Base-by-base conservation (phyloP, 331 rosid genomes). In the Rosa hybrid region DNA sequence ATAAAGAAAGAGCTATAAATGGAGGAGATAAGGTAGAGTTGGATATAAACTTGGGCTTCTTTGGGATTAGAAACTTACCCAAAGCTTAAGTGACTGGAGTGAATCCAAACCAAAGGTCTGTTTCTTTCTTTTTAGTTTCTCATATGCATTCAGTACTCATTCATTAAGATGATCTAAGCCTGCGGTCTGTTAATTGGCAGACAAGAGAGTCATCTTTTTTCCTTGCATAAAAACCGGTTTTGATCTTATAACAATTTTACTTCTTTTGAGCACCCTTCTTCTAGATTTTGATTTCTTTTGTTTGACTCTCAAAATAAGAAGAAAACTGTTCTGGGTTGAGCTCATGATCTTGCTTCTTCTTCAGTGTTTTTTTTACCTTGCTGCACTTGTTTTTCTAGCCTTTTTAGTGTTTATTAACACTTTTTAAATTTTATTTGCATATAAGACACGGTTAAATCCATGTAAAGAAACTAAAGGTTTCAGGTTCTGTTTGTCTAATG, bases 11-110 rank as follows among this genome's bases (percentile, higher is more conserved):
- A 84, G 89, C 86, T 84, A 93, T 85, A 89, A 83, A 86, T 86
- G 82, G 68, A 70, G 77, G 76, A 83, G 78, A 80, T n/a, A 81
- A 83, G 80, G 85, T 83, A 78, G 77, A 83, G 81, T 27, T 78
- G 79, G 77, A 80, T 78, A 83, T 76, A 78, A 44, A 79, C 54
- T 87, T 87, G 72, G 82, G 68, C 83, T 89, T 90, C 88, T 87
- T 89, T 89, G 89, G 91, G 91, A 86, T 87, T 84, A 68, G 81
- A 81, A 86, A 72, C 64, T 89, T 84, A 83, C 92, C 88, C 74
- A 86, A 89, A 91, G 88, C 90, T 89, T 85, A 89, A 82, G 87
- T 83, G 63, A 80, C 81, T 82, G 88, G 94, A 84, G 85, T 50
- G 83, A 78, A 81, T 77, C 79, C 68, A 76, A 77, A 74, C 80